Conservation (phyloP, 2,329 filamentous ascomycete species). For the Diaporthe sp. region DNA sequence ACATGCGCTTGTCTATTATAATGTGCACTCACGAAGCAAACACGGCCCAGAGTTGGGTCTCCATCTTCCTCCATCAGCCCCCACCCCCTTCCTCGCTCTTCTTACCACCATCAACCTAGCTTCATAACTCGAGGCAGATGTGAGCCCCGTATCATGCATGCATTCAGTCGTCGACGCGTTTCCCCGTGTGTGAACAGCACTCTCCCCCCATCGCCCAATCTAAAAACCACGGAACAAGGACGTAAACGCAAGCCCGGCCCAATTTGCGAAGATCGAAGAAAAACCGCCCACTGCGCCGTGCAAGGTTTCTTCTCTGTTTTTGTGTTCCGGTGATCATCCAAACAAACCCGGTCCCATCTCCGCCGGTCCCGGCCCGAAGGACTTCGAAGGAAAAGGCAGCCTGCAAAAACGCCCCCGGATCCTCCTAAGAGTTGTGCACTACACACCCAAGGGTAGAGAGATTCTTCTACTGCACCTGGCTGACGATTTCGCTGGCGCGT, state of each 20-base stretch:
- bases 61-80: neutral
- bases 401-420: neutral
- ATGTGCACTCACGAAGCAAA: conserved; percentile 13
- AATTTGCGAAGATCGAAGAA: neutral
- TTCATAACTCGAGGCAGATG: neutral
- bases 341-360: neutral
- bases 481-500: conserved; percentile 96
- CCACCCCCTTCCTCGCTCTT: neutral
- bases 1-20: conserved; percentile 18
- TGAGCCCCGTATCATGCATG: conserved; percentile 15
- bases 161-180: conserved; percentile 23
- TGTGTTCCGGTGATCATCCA: conserved; percentile 23
- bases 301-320: conserved; percentile 15
- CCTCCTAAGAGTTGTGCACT: neutral
- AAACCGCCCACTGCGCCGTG: conserved; percentile 25
- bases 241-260: conserved; percentile 16
- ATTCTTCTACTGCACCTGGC: conserved; percentile 73
- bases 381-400: neutral
- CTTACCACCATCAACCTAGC: neutral
- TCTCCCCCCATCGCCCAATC: neutral
- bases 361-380: neutral
- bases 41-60: neutral
- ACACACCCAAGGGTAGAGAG: neutral
- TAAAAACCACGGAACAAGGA: conserved; percentile 21
- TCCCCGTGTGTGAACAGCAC: neutral